Conservation (phyloP, 2,329 filamentous ascomycete species). For the Claviceps pusilla region DNA sequence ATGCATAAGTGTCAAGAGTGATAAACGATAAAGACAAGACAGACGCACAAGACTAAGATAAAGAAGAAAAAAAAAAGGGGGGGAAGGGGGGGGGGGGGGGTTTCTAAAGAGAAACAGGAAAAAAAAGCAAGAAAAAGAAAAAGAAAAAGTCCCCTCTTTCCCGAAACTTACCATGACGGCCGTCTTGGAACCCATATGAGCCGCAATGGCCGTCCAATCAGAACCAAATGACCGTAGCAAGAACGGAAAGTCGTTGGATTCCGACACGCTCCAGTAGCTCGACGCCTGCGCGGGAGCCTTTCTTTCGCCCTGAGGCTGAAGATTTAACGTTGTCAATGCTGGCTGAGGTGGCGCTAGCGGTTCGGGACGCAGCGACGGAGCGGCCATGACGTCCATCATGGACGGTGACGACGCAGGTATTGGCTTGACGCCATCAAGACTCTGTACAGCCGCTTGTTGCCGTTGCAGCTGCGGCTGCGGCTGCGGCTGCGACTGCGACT, state of each 20-base stretch:
- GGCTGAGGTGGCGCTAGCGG: conserved; percentile 32
- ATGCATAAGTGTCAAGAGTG: not conserved
- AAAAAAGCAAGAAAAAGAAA: not conserved
- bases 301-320: conserved; percentile 33
- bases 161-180: conserved; percentile 56
- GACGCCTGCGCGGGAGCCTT: conserved; percentile 46
- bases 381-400: conserved; percentile 40
- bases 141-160: not conserved
- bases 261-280: conserved; percentile 78
- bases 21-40: not conserved
- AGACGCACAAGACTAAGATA: not conserved
- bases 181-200: conserved; percentile 71
- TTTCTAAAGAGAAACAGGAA: not conserved
- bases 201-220: conserved; percentile 61
- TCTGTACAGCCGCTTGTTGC: conserved; percentile 9
- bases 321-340: conserved; percentile 35
- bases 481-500: not conserved
- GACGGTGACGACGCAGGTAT: conserved; percentile 17
- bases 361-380: conserved; percentile 41
- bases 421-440: conserved; percentile 22
- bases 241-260: conserved; percentile 61
- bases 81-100: too few species aligned
- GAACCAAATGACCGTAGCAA: conserved; percentile 62
- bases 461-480: not conserved
- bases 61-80: not conserved